A percentile compares a stretch with the other conserved stretches of the same genome.
Conservation (phyloP, 805 yeast species). For the Spencermartinsiella europaea region DNA sequence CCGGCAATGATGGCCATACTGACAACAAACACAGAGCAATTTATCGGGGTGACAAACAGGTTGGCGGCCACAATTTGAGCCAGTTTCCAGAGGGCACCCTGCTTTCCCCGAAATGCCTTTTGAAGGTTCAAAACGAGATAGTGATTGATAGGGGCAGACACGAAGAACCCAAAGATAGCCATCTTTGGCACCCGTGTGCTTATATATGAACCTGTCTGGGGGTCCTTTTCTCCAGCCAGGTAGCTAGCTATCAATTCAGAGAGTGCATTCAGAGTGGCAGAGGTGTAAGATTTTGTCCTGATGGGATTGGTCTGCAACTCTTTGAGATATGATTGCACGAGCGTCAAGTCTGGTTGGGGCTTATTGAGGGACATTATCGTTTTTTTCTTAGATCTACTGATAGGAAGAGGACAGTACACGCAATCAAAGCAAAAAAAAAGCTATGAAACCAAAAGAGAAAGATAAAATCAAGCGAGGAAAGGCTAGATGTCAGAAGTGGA, state of each 20-base stretch:
- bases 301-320: conserved; percentile 16
- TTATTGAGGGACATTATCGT: conserved; percentile 4
- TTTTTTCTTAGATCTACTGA: no score
- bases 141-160: conserved; percentile 36
- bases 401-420: no score
- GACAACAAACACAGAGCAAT: conserved; percentile 28
- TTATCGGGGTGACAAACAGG: conserved; percentile 32
- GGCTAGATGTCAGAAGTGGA: no score
- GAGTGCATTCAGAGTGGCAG: conserved; percentile 33
- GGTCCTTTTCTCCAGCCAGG: conserved; percentile 35
- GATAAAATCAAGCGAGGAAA: no score
- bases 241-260: conserved; percentile 33
- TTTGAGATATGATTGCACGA: conserved; percentile 22
- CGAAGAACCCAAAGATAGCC: conserved; percentile 35
- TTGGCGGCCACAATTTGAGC: conserved; percentile 34
- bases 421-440: no score
- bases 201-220: conserved; percentile 29
- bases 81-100: conserved; percentile 27
- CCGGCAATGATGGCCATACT: conserved; percentile 36
- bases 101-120: conserved; percentile 31
- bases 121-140: conserved; percentile 31
- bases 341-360: conserved; percentile 6
- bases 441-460: no score
- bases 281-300: conserved; percentile 33
- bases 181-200: conserved; percentile 34